These are phyloP conservation scores for Cladobotryum mycophilum DNA, from an alignment of 2,329 filamentous ascomycete species.

Conservation along the genomic window DNA sequence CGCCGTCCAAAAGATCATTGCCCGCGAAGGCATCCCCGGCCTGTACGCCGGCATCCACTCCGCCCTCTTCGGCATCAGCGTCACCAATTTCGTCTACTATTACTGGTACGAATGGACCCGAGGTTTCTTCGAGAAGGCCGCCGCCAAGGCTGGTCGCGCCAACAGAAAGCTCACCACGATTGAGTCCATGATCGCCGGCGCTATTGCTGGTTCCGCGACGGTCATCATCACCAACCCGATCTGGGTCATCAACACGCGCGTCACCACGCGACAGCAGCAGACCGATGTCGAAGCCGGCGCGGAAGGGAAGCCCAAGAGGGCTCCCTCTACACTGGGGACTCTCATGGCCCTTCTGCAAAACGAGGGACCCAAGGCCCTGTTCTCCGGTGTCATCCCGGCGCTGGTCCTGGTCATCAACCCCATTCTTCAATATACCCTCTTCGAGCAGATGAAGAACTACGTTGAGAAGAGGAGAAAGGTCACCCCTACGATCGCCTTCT, in stretches of 20 bases:
- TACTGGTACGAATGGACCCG: constrained; percentile 99
- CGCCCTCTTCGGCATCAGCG: constrained; percentile 92
- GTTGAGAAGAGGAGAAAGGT: constrained; percentile 69
- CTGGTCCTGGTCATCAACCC: constrained; percentile 95
- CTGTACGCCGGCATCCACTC: constrained; percentile 92
- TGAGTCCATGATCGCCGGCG: constrained; percentile 92
- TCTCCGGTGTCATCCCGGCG: constrained; percentile 86
- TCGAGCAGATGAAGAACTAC: constrained; percentile 93
- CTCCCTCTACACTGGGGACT: constrained; percentile 72
- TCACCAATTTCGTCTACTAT: constrained; percentile 99
- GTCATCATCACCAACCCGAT: constrained; percentile 97
- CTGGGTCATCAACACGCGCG: constrained; percentile 97
- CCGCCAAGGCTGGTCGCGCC: constrained; percentile 63
- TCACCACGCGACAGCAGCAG: constrained; percentile 77
- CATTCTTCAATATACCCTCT: constrained; percentile 96
- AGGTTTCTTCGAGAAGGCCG: constrained; percentile 75
- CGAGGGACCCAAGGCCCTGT: constrained; percentile 79
- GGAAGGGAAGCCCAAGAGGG: constrained; percentile 35
- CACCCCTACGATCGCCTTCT: constrained; percentile 81
- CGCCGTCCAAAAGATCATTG: constrained; percentile 78
- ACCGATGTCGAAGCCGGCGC: constrained; percentile 36
- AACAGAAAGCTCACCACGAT: constrained; percentile 80
- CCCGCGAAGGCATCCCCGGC: constrained; percentile 81
- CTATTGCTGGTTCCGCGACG: constrained; percentile 86
- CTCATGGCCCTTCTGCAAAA: constrained; percentile 72